phyloP scores from a whole-genome alignment of 1,284 basidiomycete genomes.

The Apiotrichum gracile region DNA sequence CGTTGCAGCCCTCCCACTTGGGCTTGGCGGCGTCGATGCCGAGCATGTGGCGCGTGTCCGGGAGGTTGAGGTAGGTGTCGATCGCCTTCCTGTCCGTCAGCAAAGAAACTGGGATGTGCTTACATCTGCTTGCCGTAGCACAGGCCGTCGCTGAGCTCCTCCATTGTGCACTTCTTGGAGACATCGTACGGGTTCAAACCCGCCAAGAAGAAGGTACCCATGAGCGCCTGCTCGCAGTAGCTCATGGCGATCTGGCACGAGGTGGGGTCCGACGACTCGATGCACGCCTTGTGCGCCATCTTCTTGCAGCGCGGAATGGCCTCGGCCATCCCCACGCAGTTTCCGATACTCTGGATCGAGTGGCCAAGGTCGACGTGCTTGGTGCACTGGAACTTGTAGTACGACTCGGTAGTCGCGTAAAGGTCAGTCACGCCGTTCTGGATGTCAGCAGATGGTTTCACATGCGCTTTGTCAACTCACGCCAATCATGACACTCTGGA shows the following conservation, averaged over 20 bases:
- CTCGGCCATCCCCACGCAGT: constrained; percentile 39
- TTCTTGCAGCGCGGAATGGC: constrained; percentile 38
- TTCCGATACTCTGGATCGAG: constrained; percentile 30
- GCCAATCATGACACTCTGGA: constrained; percentile 76
- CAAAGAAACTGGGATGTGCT: too few relatives aligned
- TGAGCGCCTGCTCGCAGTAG: constrained; percentile 54
- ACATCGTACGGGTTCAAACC: constrained; percentile 57
- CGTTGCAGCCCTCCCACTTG: constrained; percentile 56
- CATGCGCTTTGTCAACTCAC: too few relatives aligned
- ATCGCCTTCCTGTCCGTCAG: too few relatives aligned
- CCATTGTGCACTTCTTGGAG: constrained; percentile 54
- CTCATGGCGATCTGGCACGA: constrained; percentile 56
- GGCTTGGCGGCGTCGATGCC: constrained; percentile 56
- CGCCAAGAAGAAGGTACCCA: constrained; percentile 32
- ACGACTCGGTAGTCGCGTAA: too few relatives aligned
- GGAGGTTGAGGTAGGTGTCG: constrained; percentile 54
- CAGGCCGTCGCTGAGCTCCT: constrained; percentile 42
- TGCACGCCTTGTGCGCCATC: constrained; percentile 24
- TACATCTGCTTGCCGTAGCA: too few relatives aligned
- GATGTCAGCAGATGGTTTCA: too few relatives aligned
- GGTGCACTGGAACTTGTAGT: constrained; percentile 25
- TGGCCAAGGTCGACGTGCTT: constrained; percentile 32
- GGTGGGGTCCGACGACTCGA: constrained; percentile 52
- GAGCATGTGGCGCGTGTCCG: constrained; percentile 53
- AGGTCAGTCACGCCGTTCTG: too few relatives aligned